Conservation (phyloP, 1,284 basidiomycete species). For the Somion occarium region DNA sequence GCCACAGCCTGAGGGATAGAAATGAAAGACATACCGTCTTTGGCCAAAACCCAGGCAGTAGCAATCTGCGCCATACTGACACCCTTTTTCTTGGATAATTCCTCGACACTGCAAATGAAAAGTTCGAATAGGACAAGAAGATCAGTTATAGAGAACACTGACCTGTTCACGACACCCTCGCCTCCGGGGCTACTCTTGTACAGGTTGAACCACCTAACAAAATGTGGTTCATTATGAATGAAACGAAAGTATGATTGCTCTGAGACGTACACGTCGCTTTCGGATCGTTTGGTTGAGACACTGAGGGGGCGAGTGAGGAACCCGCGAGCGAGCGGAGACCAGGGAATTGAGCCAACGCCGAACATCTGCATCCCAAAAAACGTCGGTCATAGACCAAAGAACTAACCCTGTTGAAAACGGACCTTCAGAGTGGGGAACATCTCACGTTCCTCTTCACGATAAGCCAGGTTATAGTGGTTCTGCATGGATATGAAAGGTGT, state of each 20-base stretch:
- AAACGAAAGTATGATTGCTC: too few species aligned
- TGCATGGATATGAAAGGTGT: slow-evolving; percentile 39
- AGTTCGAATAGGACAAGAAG: background rate
- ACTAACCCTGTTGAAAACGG: background rate
- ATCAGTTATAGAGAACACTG: background rate
- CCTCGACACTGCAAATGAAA: slow-evolving; percentile 30
- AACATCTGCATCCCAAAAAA: slow-evolving; percentile 17
- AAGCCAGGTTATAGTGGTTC: slow-evolving; percentile 30
- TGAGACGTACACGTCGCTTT: slow-evolving; percentile 20
- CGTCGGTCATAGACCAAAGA: background rate
- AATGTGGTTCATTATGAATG: too few species aligned
- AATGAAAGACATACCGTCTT: too few species aligned
- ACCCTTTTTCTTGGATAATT: slow-evolving; percentile 35
- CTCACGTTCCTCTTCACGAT: slow-evolving; percentile 34
- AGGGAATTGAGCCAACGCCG: slow-evolving; percentile 37
- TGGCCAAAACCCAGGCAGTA: slow-evolving; percentile 10
- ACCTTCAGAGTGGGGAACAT: slow-evolving; percentile 28
- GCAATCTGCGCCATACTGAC: slow-evolving; percentile 24
- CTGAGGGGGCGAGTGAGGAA: slow-evolving; percentile 30
- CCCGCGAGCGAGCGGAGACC: slow-evolving; percentile 37
- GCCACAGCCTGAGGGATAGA: too few species aligned
- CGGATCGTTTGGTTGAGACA: slow-evolving; percentile 18
- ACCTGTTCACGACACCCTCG: slow-evolving; percentile 31
- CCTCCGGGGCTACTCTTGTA: slow-evolving; percentile 24
- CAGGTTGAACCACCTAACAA: slow-evolving; percentile 18